Base-by-base conservation (phyloP, 768 basidiomycete genomes). In the Leccinum obscurum region DNA sequence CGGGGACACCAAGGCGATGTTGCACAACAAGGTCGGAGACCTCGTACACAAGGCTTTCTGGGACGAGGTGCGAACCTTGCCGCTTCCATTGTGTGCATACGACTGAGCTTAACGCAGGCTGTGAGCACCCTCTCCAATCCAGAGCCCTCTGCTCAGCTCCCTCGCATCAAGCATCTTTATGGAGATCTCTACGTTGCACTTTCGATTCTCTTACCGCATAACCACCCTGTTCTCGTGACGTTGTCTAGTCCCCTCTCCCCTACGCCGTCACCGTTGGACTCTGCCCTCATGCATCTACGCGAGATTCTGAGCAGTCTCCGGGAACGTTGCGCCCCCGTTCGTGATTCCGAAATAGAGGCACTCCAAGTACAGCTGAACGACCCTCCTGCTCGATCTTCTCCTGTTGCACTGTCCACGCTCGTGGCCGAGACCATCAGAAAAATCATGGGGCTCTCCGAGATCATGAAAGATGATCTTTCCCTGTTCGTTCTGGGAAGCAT, bases 401-500 rank as follows among this genome's bases (percentile, higher is more conserved):
- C 59, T 66, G 6, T 66, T 72, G 65, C 73, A 10, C 76, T 87
- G 5, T 83, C 88, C 8, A 65, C 68, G 37, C 70, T 83, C 1
- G 72, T 87, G n/a, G 66, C 81, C 2, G 77, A 82, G 46, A 80
- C 78, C 5, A 66, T 81, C 32, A 83, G 76, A 61, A 74, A 76
- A 3, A 80, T 85, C 49, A 65, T 90, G 6, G 69, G 75, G 14
- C 74, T 90, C 14, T 73, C 83, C 0, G 84, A 87, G 46, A 71
- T 76, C n/a, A 88, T 92, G 86, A 88, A 85, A 68, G 75, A 81
- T 30, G 90, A 91, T 65, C 77, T 91, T 37, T 86, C 85, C 11
- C 80, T 85, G 58, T 84, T 87, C 52, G 76, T 88, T 11, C 68
- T 90, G 1, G 88, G 87, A 20, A 77, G 77, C 39, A 87, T 90